phyloP scores from a whole-genome alignment of 2,329 filamentous ascomycete species.

The Clarireedia paspali region DNA sequence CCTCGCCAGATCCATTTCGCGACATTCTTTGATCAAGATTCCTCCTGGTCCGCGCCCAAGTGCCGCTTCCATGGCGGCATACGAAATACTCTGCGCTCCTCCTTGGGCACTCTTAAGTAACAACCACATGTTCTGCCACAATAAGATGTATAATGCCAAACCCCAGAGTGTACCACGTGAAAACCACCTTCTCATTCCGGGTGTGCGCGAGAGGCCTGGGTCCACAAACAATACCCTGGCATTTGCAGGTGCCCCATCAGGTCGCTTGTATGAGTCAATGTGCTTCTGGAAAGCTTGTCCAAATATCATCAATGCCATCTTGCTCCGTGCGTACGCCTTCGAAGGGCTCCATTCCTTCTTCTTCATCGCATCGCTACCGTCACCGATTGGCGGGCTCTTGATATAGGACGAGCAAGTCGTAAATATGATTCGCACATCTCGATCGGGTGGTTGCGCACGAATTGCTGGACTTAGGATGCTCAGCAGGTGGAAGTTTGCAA shows the following conservation, averaged over 20 bases:
- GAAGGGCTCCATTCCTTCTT: conserved; percentile 46
- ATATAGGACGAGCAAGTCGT: conserved; percentile 87
- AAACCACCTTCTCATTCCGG: conserved; percentile 80
- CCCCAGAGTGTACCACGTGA: conserved; percentile 78
- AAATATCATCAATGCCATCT: conserved; percentile 82
- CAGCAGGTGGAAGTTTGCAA: conserved; percentile 91
- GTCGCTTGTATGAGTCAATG: conserved; percentile 72
- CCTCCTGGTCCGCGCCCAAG: conserved; percentile 60
- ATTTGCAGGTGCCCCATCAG: conserved; percentile 76
- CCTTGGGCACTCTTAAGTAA: conserved; percentile 76
- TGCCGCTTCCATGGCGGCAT: conserved; percentile 73
- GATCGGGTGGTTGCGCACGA: conserved; percentile 83
- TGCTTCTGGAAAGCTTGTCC: conserved; percentile 89
- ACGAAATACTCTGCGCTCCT: conserved; percentile 81
- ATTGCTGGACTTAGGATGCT: conserved; percentile 87
- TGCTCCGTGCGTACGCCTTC: conserved; percentile 55
- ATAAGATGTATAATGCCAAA: conserved; percentile 64
- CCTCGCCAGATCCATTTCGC: conserved; percentile 62
- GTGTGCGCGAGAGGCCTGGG: conserved; percentile 76
- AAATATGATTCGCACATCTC: conserved; percentile 84
- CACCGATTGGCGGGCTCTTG: conserved; percentile 58
- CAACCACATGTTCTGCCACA: conserved; percentile 79
- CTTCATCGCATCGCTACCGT: conserved; percentile 36
- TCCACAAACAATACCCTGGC: conserved; percentile 80
- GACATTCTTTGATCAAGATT: conserved; percentile 81